Base-by-base conservation (phyloP, 768 basidiomycete species). In the Artomyces pyxidatus region DNA sequence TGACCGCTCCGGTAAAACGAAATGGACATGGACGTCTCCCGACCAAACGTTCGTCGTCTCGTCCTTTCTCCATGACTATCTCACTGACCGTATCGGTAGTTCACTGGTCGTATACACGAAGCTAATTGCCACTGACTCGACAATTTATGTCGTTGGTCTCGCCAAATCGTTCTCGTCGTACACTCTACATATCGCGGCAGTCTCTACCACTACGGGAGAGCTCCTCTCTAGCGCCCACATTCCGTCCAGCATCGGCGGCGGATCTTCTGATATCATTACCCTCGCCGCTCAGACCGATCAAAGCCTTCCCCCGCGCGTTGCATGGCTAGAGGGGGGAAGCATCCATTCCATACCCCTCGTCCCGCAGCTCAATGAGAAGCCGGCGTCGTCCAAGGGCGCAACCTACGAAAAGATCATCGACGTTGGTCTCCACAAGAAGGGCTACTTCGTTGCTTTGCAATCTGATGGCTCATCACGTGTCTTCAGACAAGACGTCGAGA, bases 21-120 rank as follows among this genome's bases (percentile, higher is more conserved):
- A 67, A 22, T 95, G 91, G 92, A 69, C 65, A 1, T 92, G 88
- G 85, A 72, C 71, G n/a, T 73, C 81, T 21, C 70, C 71, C 12
- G 85, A 87, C 59, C 74, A 81, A 42, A 75, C 72, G 88, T 89
- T 58, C 55, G 80, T 38, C 29, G 42, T 14, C 12, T 39, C 22
- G 23, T 39, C 11, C 19, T 25, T 45, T 26, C 28, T 26, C 38
- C 17, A 28, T n/a, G 14, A 26, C 22, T 28, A 19, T 25, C 49
- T 51, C 50, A 58, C 37, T 29, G 42, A 14, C 21, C 45, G 7
- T 19, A 27, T 9, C 4, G 40, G 8, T 54, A 92, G 90, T 17
- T 80, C 81, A 2, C 71, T 78, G 6, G 71, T 81, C 6, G 67
- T 86, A 25, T 80, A 83, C 62, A 77, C 83, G 5, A 76, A 80